Evolutionary conservation across 306 rosid species (phyloP).

Genomic region (Ammopiptanthus mongolicus): DNA sequence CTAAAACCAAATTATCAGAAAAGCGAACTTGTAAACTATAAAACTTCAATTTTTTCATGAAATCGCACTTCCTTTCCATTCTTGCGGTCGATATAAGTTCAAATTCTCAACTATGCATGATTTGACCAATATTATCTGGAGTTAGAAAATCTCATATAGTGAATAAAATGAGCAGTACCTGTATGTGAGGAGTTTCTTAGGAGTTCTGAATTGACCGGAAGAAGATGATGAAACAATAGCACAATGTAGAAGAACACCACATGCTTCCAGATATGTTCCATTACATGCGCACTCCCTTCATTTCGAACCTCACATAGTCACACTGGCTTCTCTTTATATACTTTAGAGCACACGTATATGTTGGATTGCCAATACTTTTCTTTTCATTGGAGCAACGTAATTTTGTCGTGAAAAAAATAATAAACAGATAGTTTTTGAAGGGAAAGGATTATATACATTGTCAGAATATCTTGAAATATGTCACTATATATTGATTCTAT

Average conservation of each 20-base stretch:
- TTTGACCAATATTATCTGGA: background rate
- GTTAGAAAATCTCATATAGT: too few species aligned
- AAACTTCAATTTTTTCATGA: background rate
- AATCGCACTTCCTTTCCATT: too few species aligned
- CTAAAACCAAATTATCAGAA: background rate
- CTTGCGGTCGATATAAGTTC: too few species aligned
- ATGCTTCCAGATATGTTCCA: background rate
- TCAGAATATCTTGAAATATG: too few species aligned
- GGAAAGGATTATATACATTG: background rate
- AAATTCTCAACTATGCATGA: background rate
- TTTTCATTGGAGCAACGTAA: background rate
- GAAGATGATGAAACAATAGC: constrained; percentile 9
- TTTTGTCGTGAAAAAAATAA: background rate
- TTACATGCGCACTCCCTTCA: background rate
- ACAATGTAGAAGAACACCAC: background rate
- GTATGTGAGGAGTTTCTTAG: background rate
- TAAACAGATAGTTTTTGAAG: background rate
- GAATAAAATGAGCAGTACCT: background rate
- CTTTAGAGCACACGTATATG: background rate
- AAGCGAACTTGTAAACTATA: background rate
- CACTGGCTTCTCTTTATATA: background rate
- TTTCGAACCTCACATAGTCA: background rate
- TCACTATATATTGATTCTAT: too few species aligned
- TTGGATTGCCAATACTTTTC: background rate
- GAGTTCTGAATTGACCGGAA: constrained; percentile 4